A percentile compares a stretch with the other conserved stretches of the same genome.
Evolutionary conservation across 208 protist genomes (phyloP).

Genomic region (Blastocrithidia nonstop): DNA sequence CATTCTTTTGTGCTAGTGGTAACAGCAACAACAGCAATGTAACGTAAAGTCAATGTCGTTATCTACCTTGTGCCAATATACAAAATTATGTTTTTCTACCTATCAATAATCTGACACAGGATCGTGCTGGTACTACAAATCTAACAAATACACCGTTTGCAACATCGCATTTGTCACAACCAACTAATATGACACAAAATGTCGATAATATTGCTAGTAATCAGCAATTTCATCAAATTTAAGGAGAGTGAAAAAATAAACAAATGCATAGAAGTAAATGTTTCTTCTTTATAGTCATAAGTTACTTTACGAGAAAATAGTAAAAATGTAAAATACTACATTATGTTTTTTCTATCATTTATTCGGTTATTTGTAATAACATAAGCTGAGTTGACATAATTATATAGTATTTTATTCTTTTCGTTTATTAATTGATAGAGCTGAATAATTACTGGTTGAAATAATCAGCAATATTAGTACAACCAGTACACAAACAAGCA

Average conservation of each 20-base stretch:
- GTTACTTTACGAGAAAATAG: not conserved
- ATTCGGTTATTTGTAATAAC: too few species aligned
- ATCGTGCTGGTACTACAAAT: not conserved
- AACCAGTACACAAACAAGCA: not conserved
- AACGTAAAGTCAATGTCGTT: too few species aligned
- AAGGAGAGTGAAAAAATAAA: not conserved
- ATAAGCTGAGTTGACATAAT: not conserved
- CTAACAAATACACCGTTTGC: not conserved
- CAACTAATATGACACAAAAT: conserved; percentile 4
- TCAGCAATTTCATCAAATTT: conserved; percentile 1
- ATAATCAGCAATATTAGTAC: not conserved
- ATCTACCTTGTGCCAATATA: too few species aligned
- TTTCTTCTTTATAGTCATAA: not conserved
- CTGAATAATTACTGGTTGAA: too few species aligned
- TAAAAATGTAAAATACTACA: not conserved
- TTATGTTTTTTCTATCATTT: not conserved
- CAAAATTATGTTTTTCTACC: not conserved
- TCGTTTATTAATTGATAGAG: not conserved
- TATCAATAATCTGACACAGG: conserved; percentile 1
- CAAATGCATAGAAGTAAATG: not conserved
- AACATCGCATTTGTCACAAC: not conserved
- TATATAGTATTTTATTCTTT: not conserved
- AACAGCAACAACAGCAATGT: too few species aligned
- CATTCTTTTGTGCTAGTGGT: too few species aligned
- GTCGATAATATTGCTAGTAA: conserved; percentile 3